A percentile compares a stretch with the other conserved stretches of the same genome.
phyloP scores from a whole-genome alignment of 140 eudicot genomes.

The Cichorium intybus region DNA sequence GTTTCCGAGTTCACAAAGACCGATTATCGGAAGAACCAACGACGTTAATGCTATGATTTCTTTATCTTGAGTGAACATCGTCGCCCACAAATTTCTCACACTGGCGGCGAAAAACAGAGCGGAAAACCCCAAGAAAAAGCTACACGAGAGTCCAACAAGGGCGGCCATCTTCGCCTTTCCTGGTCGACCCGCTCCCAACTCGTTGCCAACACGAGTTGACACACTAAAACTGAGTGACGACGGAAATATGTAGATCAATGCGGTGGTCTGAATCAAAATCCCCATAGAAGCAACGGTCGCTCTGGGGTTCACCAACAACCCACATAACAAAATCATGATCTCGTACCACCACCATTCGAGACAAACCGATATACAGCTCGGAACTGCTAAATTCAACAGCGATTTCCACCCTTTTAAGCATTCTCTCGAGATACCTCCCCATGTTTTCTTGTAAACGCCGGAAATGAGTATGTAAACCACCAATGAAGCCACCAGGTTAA shows the following conservation, averaged over 20 bases:
- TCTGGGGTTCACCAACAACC: conserved; percentile 56
- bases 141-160: conserved; percentile 52
- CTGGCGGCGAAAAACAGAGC: conserved; percentile 61
- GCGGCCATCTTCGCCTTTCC: conserved; percentile 70
- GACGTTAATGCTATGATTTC: conserved; percentile 66
- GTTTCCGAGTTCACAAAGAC: conserved; percentile 92
- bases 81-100: conserved; percentile 76
- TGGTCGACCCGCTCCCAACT: conserved; percentile 73
- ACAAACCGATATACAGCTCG: conserved; percentile 92
- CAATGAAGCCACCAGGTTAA: conserved; percentile 60
- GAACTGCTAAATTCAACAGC: conserved; percentile 61
- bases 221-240: conserved; percentile 80
- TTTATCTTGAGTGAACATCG: conserved; percentile 67
- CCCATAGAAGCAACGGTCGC: conserved; percentile 98
- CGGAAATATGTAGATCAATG: conserved; percentile 84
- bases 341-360: conserved; percentile 99
- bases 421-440: conserved; percentile 57
- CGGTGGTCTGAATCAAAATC: conserved; percentile 81
- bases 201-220: conserved; percentile 88
- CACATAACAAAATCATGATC: conserved; percentile 85
- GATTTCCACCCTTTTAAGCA: conserved; percentile 62
- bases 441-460: conserved; percentile 56
- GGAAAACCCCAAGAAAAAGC: conserved; percentile 58
- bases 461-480: conserved; percentile 52
- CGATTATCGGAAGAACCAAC: conserved; percentile 81